phyloP scores from a whole-genome alignment of 768 basidiomycete species.

The Pleurotus djamor region DNA sequence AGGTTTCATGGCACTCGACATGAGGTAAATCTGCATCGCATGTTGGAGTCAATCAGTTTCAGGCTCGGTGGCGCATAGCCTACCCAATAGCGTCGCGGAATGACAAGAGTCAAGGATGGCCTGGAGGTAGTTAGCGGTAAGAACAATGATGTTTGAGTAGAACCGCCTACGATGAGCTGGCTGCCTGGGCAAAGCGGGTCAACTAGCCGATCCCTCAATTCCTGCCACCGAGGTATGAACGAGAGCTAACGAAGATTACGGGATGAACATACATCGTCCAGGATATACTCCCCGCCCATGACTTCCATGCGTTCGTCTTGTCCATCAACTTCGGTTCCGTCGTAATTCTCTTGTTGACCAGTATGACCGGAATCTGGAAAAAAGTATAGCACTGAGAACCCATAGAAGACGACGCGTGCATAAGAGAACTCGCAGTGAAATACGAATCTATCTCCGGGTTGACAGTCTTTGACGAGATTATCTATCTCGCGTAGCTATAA shows the following conservation, averaged over 20 bases:
- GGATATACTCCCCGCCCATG: not conserved
- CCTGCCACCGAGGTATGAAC: slow-evolving; percentile 9
- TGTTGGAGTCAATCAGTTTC: not conserved
- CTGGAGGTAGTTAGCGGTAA: not conserved
- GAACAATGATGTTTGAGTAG: not conserved
- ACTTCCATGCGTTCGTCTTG: slow-evolving; percentile 34
- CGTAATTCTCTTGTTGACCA: slow-evolving; percentile 26
- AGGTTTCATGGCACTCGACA: not conserved
- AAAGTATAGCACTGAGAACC: not conserved
- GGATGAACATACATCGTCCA: slow-evolving; percentile 1
- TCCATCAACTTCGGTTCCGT: slow-evolving; percentile 38
- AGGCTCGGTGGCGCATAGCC: not conserved
- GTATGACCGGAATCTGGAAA: slow-evolving; percentile 41
- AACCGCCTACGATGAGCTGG: not conserved
- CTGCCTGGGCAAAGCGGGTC: slow-evolving; percentile 18
- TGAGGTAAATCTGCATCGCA: not conserved
- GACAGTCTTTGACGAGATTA: slow-evolving; percentile 39
- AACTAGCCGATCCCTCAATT: slow-evolving; percentile 16
- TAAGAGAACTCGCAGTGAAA: slow-evolving; percentile 44
- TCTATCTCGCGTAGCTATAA: slow-evolving; percentile 38
- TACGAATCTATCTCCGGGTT: slow-evolving; percentile 49
- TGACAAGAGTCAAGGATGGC: slow-evolving; percentile 18
- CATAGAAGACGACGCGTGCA: not conserved
- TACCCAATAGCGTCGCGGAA: slow-evolving; percentile 21
- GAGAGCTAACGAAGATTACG: not conserved